phyloP scores from a whole-genome alignment of 208 protist genomes.

The Acanthamoeba culbertsoni region DNA sequence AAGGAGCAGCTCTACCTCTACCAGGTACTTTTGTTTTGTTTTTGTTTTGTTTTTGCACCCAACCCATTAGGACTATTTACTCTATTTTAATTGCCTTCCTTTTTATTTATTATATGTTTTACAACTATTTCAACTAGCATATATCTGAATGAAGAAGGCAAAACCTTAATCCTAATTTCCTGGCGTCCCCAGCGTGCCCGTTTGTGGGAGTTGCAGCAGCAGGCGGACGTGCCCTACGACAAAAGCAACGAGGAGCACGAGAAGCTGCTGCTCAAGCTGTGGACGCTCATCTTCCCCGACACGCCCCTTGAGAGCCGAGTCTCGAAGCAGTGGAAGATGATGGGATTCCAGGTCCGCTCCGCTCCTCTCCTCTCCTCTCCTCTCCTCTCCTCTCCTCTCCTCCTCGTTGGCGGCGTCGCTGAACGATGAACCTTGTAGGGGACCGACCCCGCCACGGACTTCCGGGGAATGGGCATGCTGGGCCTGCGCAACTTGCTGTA shows the following conservation, averaged over 20 bases:
- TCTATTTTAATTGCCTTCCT: no score
- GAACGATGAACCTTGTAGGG: constrained; percentile 55
- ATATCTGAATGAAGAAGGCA: no score
- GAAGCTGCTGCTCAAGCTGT: constrained; percentile 21
- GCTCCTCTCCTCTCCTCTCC: background rate
- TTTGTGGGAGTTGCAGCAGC: constrained; percentile 45
- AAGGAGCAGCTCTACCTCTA: constrained; percentile 55
- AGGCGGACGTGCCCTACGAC: constrained; percentile 7
- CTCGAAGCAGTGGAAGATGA: background rate
- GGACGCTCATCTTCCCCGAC: constrained; percentile 25
- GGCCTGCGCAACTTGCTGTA: constrained; percentile 85
- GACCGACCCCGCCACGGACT: constrained; percentile 86
- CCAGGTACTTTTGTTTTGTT: no score
- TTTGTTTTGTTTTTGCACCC: no score
- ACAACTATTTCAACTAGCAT: no score
- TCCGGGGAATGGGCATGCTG: constrained; percentile 87
- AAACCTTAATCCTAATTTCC: no score
- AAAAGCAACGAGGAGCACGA: constrained; percentile 53
- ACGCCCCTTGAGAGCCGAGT: constrained; percentile 8
- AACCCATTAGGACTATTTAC: no score
- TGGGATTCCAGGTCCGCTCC: constrained; percentile 36
- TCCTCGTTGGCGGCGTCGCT: background rate
- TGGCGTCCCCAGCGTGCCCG: background rate
- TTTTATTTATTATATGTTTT: no score
- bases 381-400: background rate